A percentile compares a stretch with the other conserved stretches of the same genome.
Evolutionary conservation across 1,284 basidiomycete species (phyloP).

Genomic region (Boletus holoroseus): DNA sequence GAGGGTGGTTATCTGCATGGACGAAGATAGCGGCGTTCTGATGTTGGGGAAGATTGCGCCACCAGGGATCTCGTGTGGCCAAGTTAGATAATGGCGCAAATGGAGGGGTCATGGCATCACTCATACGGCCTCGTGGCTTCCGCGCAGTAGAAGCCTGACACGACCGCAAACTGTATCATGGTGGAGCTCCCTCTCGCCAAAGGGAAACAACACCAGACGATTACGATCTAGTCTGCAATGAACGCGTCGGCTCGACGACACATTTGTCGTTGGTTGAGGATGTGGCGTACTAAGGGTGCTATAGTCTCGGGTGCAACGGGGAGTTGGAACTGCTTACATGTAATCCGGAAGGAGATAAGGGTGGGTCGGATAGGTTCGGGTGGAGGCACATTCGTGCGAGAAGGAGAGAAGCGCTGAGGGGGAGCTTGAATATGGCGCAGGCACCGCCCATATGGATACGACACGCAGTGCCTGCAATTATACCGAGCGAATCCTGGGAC

Average conservation of each 20-base stretch:
- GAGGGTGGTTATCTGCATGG: neutral
- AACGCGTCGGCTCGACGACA: neutral
- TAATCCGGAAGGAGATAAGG: neutral
- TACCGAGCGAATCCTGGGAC: conserved; percentile 21
- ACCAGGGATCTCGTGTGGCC: neutral
- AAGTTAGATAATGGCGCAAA: conserved; percentile 11
- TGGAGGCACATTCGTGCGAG: neutral
- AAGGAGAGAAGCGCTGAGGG: conserved; percentile 13
- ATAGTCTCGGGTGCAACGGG: neutral
- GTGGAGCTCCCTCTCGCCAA: neutral
- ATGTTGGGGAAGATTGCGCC: neutral
- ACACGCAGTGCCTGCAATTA: conserved; percentile 12
- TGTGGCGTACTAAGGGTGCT: neutral
- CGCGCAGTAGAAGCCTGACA: conserved; percentile 6
- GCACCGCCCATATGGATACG: conserved; percentile 13
- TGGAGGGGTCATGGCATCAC: neutral
- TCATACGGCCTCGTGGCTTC: conserved; percentile 12
- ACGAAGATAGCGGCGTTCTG: neutral
- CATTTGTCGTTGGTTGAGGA: neutral
- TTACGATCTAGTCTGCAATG: neutral
- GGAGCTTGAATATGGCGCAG: neutral
- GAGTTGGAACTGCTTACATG: neutral
- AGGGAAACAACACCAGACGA: neutral
- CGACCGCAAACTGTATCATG: neutral
- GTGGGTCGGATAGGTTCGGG: conserved; percentile 22